A percentile compares a stretch with the other conserved stretches of the same genome.
These are phyloP conservation scores for Laguncularia racemosa DNA, from an alignment of 345 rosid species.

Conservation along the genomic window DNA sequence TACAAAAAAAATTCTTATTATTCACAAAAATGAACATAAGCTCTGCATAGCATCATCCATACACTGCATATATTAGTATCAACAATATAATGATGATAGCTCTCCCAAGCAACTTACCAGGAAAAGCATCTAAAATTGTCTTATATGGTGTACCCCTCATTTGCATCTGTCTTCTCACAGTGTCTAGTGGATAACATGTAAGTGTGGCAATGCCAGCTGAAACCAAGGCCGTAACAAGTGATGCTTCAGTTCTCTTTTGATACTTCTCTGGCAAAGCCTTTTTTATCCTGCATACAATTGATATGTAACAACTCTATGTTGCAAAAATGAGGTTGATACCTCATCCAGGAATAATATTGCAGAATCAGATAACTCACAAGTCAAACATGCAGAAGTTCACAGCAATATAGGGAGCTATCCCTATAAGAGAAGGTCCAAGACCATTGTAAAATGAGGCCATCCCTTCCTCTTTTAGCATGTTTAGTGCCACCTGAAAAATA, in stretches of 20 bases:
- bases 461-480: conserved; percentile 95
- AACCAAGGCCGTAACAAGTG: conserved; percentile 71
- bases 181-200: conserved; percentile 94
- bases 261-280: conserved; percentile 83
- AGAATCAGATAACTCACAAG: conserved; percentile 51
- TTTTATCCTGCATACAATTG: conserved; percentile 58
- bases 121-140: conserved; percentile 75
- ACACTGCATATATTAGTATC: no score
- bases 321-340: not conserved
- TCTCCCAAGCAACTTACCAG: conserved; percentile 31
- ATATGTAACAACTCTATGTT: not conserved
- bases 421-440: conserved; percentile 88
- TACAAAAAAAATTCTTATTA: no score
- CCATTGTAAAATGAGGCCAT: conserved; percentile 78
- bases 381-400: conserved; percentile 91
- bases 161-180: conserved; percentile 97
- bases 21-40: no score
- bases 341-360: not conserved
- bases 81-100: not conserved
- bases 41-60: no score
- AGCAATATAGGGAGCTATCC: conserved; percentile 97
- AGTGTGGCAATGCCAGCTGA: conserved; percentile 85
- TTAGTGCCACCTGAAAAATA: conserved; percentile 64
- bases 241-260: conserved; percentile 64
- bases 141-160: conserved; percentile 86